phyloP scores from a whole-genome alignment of 2,329 filamentous ascomycete species.

The Magnaporthiopsis poae region DNA sequence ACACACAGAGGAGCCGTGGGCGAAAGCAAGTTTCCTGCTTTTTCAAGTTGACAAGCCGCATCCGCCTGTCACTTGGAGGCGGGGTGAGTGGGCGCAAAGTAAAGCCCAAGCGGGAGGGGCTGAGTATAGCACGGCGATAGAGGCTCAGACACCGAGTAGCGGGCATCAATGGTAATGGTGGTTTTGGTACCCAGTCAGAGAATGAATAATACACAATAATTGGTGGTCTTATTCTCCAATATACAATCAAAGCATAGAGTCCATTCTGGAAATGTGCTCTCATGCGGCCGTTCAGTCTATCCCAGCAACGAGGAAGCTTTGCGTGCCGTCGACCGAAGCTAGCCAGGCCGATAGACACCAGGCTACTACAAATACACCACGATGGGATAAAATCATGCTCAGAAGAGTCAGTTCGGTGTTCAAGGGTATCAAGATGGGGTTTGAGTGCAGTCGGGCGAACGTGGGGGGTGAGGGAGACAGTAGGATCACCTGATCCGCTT shows the following conservation, averaged over 20 bases:
- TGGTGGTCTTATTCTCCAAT: neutral
- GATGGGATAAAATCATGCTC: neutral
- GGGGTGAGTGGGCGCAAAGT: no score
- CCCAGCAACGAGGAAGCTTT: neutral
- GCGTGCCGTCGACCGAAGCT: neutral
- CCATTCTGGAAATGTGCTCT: neutral
- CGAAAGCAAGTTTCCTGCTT: no score
- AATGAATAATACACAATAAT: neutral
- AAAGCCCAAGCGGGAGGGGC: no score
- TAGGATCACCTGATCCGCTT: slow-evolving; percentile 29
- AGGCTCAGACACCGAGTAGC: no score
- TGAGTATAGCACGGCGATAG: no score
- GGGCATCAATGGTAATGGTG: no score
- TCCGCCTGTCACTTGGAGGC: no score
- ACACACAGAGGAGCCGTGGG: no score
- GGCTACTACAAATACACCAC: neutral
- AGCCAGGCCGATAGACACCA: neutral
- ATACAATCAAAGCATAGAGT: neutral
- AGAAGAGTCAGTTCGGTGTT: neutral
- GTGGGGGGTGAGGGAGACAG: no score
- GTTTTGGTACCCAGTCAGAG: no score
- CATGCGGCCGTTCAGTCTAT: neutral
- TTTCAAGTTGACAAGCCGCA: no score
- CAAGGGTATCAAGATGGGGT: neutral
- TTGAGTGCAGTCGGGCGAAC: neutral